phyloP scores from a whole-genome alignment of 2,329 filamentous ascomycete species.

The Aspergillus sp. region DNA sequence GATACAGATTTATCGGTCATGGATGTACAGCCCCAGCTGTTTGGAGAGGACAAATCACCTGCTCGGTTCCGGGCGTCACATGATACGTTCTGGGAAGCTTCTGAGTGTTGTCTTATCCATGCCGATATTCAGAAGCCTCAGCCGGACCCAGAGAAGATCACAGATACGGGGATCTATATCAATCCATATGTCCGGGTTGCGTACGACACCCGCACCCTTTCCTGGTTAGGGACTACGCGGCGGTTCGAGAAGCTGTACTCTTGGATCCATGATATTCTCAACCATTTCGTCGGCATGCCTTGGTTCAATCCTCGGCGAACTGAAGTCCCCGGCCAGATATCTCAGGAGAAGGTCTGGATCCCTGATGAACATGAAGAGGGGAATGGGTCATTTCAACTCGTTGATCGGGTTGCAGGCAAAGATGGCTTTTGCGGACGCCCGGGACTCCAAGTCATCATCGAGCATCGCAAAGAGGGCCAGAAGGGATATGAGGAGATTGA shows the following conservation, averaged over 20 bases:
- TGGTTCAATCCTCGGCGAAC: conserved; percentile 61
- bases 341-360: conserved; percentile 46
- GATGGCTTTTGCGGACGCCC: conserved; percentile 49
- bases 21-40: not conserved
- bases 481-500: conserved; percentile 49
- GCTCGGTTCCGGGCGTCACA: conserved; percentile 60
- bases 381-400: conserved; percentile 42
- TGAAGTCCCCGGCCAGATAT: conserved; percentile 58
- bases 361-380: conserved; percentile 28
- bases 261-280: conserved; percentile 60
- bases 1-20: conserved; percentile 7
- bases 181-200: conserved; percentile 75
- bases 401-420: conserved; percentile 43
- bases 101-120: conserved; percentile 64
- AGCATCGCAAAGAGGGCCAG: conserved; percentile 44
- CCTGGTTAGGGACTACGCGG: conserved; percentile 61
- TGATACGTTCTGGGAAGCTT: conserved; percentile 64
- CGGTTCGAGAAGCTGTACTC: conserved; percentile 68
- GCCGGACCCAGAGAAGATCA: conserved; percentile 32
- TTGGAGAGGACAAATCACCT: conserved; percentile 33
- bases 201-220: conserved; percentile 60
- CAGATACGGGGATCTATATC: conserved; percentile 65
- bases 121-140: conserved; percentile 49
- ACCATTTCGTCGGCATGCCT: conserved; percentile 58
- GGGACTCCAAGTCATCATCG: conserved; percentile 47